Conservation (phyloP, 1,284 basidiomycete genomes). For the Ganoderma lucidum region DNA sequence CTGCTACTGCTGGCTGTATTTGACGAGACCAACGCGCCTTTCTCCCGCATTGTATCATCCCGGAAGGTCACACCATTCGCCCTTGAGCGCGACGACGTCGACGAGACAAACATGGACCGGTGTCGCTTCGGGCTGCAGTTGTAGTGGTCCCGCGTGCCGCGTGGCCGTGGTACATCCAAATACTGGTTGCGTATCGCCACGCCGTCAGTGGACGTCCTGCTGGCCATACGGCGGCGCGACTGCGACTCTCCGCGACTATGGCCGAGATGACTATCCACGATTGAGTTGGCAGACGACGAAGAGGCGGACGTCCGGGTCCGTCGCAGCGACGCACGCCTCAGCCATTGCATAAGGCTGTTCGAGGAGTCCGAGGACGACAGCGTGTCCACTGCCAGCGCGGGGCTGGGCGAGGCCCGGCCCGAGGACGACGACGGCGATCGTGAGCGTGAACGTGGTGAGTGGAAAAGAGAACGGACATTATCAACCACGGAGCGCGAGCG, state of each 20-base stretch:
- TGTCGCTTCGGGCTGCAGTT: constrained; percentile 33
- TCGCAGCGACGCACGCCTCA: constrained; percentile 54
- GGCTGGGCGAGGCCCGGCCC: constrained; percentile 29
- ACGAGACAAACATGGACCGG: constrained; percentile 38
- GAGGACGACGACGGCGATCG: constrained; percentile 27
- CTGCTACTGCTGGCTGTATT: neutral
- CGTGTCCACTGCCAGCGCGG: constrained; percentile 16
- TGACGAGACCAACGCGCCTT: neutral
- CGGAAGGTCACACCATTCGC: constrained; percentile 13
- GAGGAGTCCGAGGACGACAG: constrained; percentile 41
- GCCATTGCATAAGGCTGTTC: constrained; percentile 51
- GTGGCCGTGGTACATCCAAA: constrained; percentile 10
- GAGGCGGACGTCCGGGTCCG: constrained; percentile 53
- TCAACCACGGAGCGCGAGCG: constrained; percentile 58
- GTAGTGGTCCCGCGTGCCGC: constrained; percentile 2
- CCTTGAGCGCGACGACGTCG: constrained; percentile 28
- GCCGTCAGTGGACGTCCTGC: constrained; percentile 22
- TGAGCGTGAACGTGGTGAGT: constrained; percentile 43
- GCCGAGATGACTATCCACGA: constrained; percentile 21
- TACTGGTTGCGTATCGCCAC: constrained; percentile 13
- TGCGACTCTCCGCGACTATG: neutral
- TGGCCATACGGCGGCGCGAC: neutral
- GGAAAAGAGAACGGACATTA: constrained; percentile 54
- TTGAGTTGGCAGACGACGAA: constrained; percentile 26
- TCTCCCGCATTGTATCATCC: neutral